Evolutionary conservation across 2,329 filamentous ascomycete species (phyloP), one percentile per base, ranked within the genome.

Genomic region (Fusarium protoensiforme): DNA sequence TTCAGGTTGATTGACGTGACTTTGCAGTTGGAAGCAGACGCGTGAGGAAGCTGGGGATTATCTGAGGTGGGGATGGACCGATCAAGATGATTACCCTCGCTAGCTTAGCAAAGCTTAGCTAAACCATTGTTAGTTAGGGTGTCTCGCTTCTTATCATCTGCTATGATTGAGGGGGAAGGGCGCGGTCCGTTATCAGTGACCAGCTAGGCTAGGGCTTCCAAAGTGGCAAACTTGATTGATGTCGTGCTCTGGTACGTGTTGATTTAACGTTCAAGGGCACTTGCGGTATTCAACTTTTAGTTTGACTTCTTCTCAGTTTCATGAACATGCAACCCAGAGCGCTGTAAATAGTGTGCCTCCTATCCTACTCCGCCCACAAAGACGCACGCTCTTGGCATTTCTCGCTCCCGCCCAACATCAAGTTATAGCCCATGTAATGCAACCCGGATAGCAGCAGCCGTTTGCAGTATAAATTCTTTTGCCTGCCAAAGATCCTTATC

Each of bases 401-500:
- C 14, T 57, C 16, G 10, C 20, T 18, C 27, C 6, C n/a, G 24
- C 24, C 8, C 41, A 46, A 24, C 33, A 57, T 24, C 22, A 22
- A 18, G 27, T 27, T 64, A 58, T 58, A 20, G 41, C 31, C 24
- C 61, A 27, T 33, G 24, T 6, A 67, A 77, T 10, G 79, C 79
- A 33, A 78, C 60, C 10, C 80, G 76, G 60, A 82, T 78, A 31
- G 79, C 80, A 59, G 74, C 77, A 13, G 80, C 80, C 16, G 77
- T 82, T 62, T 67, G 70, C 22, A 80, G 73, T 51, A 82, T 83
- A 46, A 82, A 82, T 22, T 81, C 77, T 8, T 76, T 74, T 6
- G 79, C 81, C 74, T 83, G 81, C 81, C 79, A 81, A 36, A 83
- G 72, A 64, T 79, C 75, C 69, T 79, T 80, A 56, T 83, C 84